These are phyloP conservation scores for Pseudogymnoascus sp. DNA, from an alignment of 2,329 filamentous ascomycete genomes.

Conservation along the genomic window DNA sequence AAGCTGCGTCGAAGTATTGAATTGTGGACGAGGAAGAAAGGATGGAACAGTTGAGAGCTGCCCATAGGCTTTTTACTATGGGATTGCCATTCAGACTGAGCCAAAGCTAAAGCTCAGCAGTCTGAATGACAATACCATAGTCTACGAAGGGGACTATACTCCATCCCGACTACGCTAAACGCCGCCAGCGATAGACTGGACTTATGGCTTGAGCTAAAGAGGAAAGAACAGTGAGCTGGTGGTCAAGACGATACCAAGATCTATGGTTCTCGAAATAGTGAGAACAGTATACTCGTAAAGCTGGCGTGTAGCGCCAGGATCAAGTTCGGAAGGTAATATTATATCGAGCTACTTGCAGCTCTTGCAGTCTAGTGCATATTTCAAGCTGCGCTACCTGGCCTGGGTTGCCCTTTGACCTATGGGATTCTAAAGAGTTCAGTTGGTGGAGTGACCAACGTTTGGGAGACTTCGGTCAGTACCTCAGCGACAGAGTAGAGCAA, in stretches of 20 bases:
- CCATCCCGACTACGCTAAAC: neutral
- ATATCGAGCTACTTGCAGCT: neutral
- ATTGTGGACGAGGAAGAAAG: neutral
- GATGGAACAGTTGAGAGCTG: neutral
- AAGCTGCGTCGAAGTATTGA: neutral
- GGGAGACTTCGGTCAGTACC: neutral
- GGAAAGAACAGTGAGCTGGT: neutral
- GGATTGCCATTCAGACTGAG: neutral
- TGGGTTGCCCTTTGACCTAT: neutral
- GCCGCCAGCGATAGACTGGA: neutral
- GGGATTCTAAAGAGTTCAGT: neutral
- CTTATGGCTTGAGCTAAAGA: neutral
- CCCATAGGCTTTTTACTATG: neutral
- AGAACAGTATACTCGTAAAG: neutral
- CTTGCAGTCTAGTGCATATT: neutral
- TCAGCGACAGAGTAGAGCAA: neutral
- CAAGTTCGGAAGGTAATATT: neutral
- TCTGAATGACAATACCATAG: too few relatives aligned
- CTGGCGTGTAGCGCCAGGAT: neutral
- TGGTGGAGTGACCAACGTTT: neutral
- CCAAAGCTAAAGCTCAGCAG: too few relatives aligned
- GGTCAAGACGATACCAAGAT: neutral
- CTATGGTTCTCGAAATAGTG: neutral
- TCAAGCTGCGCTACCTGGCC: neutral
- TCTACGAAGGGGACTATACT: neutral